These are phyloP conservation scores for Aspergillus sp. DNA, from an alignment of 2,329 filamentous ascomycete genomes.

Conservation along the genomic window DNA sequence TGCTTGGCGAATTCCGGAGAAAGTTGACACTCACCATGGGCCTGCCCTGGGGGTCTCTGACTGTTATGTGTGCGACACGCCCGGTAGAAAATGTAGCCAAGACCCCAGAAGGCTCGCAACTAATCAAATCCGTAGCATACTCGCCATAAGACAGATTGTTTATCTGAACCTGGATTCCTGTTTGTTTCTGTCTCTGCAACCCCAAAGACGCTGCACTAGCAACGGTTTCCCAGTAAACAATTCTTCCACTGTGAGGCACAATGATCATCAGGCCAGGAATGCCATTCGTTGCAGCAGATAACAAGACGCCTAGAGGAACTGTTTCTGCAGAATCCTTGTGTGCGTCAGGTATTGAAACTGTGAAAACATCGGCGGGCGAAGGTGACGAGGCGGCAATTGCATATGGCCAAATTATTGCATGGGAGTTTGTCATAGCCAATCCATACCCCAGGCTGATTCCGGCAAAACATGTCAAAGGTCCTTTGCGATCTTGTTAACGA, in stretches of 20 bases:
- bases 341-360: slow-evolving; percentile 74
- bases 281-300: slow-evolving; percentile 73
- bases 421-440: slow-evolving; percentile 74
- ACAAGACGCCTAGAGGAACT: slow-evolving; percentile 78
- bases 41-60: slow-evolving; percentile 84
- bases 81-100: slow-evolving; percentile 82
- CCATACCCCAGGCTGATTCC: slow-evolving; percentile 69
- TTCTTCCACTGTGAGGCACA: slow-evolving; percentile 77
- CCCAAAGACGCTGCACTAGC: slow-evolving; percentile 82
- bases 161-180: slow-evolving; percentile 73
- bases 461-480: slow-evolving; percentile 64
- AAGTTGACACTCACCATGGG: slow-evolving; percentile 77
- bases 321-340: slow-evolving; percentile 67
- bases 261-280: slow-evolving; percentile 86
- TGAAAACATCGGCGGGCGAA: slow-evolving; percentile 64
- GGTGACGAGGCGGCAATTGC: slow-evolving; percentile 43
- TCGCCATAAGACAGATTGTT: slow-evolving; percentile 77
- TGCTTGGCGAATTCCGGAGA: slow-evolving; percentile 61
- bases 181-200: slow-evolving; percentile 77
- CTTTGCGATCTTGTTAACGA: slow-evolving; percentile 42
- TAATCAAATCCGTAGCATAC: slow-evolving; percentile 71
- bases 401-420: slow-evolving; percentile 91
- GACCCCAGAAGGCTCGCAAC: slow-evolving; percentile 84
- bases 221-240: slow-evolving; percentile 95
- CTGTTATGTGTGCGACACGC: slow-evolving; percentile 78